These are phyloP conservation scores for Lodderomyces pseudojiufengensis DNA, from an alignment of 1,139 yeast genomes.

Conservation along the genomic window DNA sequence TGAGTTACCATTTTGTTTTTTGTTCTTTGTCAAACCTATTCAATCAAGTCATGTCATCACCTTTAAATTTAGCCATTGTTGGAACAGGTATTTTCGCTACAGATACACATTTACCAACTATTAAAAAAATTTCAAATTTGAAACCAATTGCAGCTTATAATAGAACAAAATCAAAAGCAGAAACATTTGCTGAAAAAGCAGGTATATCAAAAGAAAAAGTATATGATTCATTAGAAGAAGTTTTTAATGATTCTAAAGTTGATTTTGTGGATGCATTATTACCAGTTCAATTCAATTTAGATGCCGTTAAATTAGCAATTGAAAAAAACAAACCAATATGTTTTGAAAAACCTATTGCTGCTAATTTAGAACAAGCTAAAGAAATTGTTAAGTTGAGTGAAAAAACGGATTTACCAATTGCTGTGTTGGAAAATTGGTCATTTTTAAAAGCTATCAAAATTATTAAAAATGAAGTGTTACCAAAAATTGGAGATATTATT, in stretches of 20 bases:
- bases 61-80: constrained; percentile 64
- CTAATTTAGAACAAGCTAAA: constrained; percentile 72
- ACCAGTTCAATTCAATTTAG: constrained; percentile 77
- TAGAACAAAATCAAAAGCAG: constrained; percentile 81
- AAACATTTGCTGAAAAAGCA: constrained; percentile 67
- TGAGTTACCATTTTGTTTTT: too few species aligned
- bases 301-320: constrained; percentile 63
- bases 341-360: constrained; percentile 90
- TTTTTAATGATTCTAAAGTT: constrained; percentile 58
- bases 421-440: constrained; percentile 82
- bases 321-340: constrained; percentile 71
- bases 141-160: constrained; percentile 62
- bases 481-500: constrained; percentile 70
- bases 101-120: constrained; percentile 75
- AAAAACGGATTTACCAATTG: constrained; percentile 60
- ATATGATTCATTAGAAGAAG: constrained; percentile 60
- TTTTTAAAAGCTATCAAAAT: constrained; percentile 55
- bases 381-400: constrained; percentile 68
- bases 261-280: constrained; percentile 80
- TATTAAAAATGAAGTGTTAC: constrained; percentile 50
- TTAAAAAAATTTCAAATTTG: constrained; percentile 39
- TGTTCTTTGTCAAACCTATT: too few species aligned
- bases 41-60: constrained; percentile 10
- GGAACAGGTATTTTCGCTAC: constrained; percentile 94
- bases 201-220: constrained; percentile 49